These are phyloP conservation scores for Fistulifera solaris DNA, from an alignment of 108 stramenopile species.

Conservation along the genomic window DNA sequence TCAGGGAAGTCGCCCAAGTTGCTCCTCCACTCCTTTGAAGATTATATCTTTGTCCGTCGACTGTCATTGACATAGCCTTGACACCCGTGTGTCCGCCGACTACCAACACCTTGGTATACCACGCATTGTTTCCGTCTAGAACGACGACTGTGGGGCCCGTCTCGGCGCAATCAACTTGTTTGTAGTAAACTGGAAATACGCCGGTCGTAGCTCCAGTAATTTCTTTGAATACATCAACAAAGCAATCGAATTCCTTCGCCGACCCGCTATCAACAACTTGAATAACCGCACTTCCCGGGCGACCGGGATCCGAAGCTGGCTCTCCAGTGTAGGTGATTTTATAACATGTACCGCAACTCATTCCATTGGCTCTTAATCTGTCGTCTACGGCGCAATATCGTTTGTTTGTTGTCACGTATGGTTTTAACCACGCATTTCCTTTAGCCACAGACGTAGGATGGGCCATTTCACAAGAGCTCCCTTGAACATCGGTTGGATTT, in stretches of 20 bases:
- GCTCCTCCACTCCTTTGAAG: neutral
- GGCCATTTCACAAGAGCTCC: neutral
- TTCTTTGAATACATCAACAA: neutral
- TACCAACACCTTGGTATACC: slow-evolving; percentile 1
- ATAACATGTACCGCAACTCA: slow-evolving; percentile 3
- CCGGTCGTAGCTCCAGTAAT: slow-evolving; percentile 4
- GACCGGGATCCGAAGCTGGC: neutral
- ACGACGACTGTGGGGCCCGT: neutral
- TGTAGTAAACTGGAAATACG: slow-evolving; percentile 5
- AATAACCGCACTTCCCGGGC: neutral
- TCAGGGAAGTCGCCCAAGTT: slow-evolving; percentile 2
- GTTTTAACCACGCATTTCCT: neutral
- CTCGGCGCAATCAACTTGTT: neutral
- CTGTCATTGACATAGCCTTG: neutral
- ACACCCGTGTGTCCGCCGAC: slow-evolving; percentile 7
- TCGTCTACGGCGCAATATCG: slow-evolving; percentile 2
- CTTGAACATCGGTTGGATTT: neutral
- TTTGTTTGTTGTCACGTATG: neutral
- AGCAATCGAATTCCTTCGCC: slow-evolving; percentile 3
- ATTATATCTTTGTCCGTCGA: neutral
- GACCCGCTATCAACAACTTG: slow-evolving; percentile 4
- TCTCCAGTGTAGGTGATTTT: neutral
- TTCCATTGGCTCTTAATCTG: neutral
- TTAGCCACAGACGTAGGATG: neutral
- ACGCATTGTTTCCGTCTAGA: slow-evolving; percentile 4